Conservation (phyloP, 345 rosid species). For the Citrus hindsii region DNA sequence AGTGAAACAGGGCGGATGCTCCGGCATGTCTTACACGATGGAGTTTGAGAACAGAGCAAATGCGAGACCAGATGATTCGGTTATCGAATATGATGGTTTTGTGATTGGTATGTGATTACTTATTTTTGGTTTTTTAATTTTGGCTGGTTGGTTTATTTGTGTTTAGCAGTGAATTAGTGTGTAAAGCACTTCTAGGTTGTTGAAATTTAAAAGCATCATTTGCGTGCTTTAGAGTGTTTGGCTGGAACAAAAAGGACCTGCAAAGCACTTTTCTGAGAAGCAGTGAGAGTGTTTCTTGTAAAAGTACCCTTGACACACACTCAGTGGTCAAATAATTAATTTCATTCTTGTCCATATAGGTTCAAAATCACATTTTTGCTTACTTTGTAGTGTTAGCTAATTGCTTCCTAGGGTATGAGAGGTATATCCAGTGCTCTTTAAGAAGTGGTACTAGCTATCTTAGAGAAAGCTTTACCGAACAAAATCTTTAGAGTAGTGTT, state of each 20-base stretch:
- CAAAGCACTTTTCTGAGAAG: not conserved
- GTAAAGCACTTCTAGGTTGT: not conserved
- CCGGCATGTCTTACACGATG: slow-evolving; percentile 97
- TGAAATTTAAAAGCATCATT: not conserved
- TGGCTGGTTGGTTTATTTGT: not conserved
- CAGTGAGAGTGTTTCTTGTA: not conserved
- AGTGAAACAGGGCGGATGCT: slow-evolving; percentile 93
- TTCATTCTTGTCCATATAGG: not conserved
- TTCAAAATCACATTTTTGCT: not conserved
- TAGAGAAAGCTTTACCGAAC: not conserved
- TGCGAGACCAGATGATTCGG: slow-evolving; percentile 74
- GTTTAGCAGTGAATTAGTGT: not conserved
- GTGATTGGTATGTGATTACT: slow-evolving; percentile 53
- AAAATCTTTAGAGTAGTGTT: no score
- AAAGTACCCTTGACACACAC: no score
- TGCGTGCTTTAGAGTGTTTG: not conserved
- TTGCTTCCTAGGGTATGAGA: not conserved
- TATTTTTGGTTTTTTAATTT: not conserved
- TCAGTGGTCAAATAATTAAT: not conserved
- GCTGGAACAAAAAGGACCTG: not conserved
- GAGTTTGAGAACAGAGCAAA: slow-evolving; percentile 71
- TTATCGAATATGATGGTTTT: slow-evolving; percentile 72
- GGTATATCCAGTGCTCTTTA: not conserved
- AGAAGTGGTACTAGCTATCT: not conserved
- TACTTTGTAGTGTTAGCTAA: not conserved